A percentile compares a stretch with the other conserved stretches of the same genome.
phyloP scores from a whole-genome alignment of 2,329 filamentous ascomycete species.

The Cordyceps pruinosa region DNA sequence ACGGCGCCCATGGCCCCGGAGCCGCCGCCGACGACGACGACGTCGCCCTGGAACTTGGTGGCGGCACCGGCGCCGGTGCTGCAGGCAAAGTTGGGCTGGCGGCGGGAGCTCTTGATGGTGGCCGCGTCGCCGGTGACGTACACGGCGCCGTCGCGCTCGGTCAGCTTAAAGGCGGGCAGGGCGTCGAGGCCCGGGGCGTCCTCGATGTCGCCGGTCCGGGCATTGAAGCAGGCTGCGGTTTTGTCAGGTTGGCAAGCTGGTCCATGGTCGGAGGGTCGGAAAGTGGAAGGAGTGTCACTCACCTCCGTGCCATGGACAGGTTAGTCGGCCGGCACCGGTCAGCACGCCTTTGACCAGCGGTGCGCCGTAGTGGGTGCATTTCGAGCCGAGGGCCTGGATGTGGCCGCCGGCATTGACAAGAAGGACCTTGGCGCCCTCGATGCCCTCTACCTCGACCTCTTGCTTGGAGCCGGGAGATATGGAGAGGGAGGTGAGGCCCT shows the following conservation, averaged over 20 bases:
- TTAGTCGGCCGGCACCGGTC: conserved; percentile 72
- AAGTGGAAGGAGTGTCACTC: conserved; percentile 21
- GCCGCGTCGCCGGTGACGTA: conserved; percentile 78
- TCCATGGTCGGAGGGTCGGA: background rate
- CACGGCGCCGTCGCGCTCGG: conserved; percentile 73
- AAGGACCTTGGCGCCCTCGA: conserved; percentile 79
- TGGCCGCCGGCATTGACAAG: conserved; percentile 72
- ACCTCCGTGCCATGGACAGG: conserved; percentile 97
- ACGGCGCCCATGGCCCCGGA: conserved; percentile 76
- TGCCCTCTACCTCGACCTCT: conserved; percentile 84
- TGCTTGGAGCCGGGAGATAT: conserved; percentile 76
- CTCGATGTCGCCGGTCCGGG: conserved; percentile 84
- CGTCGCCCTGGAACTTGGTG: conserved; percentile 49
- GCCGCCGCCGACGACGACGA: conserved; percentile 84
- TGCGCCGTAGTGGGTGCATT: conserved; percentile 88
- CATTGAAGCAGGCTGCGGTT: conserved; percentile 82
- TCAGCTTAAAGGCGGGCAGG: conserved; percentile 74
- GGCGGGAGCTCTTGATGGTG: conserved; percentile 67
- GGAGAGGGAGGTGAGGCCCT: conserved; percentile 66
- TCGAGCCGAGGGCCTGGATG: conserved; percentile 72
- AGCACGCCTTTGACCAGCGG: conserved; percentile 82
- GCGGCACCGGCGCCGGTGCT: conserved; percentile 39
- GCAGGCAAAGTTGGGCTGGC: conserved; percentile 69
- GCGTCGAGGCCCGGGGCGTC: conserved; percentile 86
- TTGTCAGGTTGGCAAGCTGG: background rate